Percentiles rank a stretch among this genome's conserved stretches.
Evolutionary conservation across 2,329 filamentous ascomycete genomes (phyloP).

Genomic region (Apiospora malaysiana): DNA sequence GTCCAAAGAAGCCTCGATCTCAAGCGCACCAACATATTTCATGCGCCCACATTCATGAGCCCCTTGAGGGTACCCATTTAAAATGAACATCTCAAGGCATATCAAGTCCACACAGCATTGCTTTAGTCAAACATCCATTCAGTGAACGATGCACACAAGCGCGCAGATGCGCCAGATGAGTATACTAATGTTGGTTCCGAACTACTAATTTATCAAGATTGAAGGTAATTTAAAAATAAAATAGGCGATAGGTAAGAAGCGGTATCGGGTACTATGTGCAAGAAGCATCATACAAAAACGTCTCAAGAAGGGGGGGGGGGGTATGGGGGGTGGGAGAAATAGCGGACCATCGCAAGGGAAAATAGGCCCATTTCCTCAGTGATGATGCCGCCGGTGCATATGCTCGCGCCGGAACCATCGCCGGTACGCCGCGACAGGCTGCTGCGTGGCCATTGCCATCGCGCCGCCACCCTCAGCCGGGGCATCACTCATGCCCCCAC

Average conservation of each 20-base stretch:
- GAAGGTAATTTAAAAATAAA: not conserved
- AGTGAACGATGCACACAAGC: no score
- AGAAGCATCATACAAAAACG: not conserved
- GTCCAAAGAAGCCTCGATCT: no score
- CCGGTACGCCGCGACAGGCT: slow-evolving; percentile 24
- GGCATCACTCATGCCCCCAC: no score
- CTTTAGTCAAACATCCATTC: no score
- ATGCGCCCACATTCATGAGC: no score
- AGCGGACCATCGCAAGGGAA: not conserved
- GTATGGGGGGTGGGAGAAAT: not conserved
- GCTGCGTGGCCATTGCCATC: slow-evolving; percentile 24
- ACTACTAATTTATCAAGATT: not conserved
- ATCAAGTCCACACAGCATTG: no score
- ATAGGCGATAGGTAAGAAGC: not conserved
- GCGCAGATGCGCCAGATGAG: not conserved
- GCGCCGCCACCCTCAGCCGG: not conserved
- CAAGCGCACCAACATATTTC: no score
- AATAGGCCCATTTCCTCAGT: not conserved
- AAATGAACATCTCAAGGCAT: no score
- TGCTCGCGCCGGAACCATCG: slow-evolving; percentile 34
- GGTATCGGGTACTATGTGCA: not conserved
- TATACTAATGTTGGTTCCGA: not conserved
- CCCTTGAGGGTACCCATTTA: no score
- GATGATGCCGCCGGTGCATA: slow-evolving; percentile 9
- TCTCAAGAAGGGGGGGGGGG: not conserved